Percentiles rank a stretch among this genome's conserved stretches.
Conservation (phyloP, 306 rosid genomes). For the Dryas drummondii region DNA sequence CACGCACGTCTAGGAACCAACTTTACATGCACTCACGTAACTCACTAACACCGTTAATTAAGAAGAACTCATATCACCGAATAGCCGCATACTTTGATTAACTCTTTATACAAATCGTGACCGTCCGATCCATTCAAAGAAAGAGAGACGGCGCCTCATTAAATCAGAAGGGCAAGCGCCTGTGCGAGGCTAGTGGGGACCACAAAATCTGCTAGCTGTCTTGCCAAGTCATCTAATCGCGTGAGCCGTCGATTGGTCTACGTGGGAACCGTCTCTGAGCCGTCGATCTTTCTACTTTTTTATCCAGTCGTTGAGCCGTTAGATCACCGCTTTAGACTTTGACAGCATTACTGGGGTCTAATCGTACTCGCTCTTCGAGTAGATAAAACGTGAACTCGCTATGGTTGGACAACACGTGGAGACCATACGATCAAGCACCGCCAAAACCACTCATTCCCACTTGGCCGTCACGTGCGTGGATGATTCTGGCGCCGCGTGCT, state of each 20-base stretch:
- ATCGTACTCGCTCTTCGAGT: background rate
- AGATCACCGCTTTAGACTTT: slow-evolving; percentile 3
- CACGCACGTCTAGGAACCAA: slow-evolving; percentile 25
- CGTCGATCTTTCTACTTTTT: slow-evolving; percentile 19
- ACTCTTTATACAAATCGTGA: too few species aligned
- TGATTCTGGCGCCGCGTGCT: slow-evolving; percentile 13
- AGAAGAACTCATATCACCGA: background rate
- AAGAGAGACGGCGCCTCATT: background rate
- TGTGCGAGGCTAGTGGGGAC: slow-evolving; percentile 9
- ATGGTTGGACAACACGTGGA: background rate
- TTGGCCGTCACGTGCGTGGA: slow-evolving; percentile 6
- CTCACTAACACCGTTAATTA: background rate
- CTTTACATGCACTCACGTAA: background rate
- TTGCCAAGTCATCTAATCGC: slow-evolving; percentile 26
- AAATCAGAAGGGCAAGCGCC: background rate
- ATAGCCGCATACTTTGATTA: too few species aligned
- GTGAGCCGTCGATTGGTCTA: slow-evolving; percentile 22
- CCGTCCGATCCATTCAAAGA: too few species aligned
- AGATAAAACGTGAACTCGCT: background rate
- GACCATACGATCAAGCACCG: background rate
- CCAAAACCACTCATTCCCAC: background rate
- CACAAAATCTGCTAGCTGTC: slow-evolving; percentile 26
- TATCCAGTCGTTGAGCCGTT: slow-evolving; percentile 5
- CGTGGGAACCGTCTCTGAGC: background rate
- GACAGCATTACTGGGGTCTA: background rate